Evolutionary conservation across 2,329 filamentous ascomycete species (phyloP).

Genomic region (Setomelanomma holmii): DNA sequence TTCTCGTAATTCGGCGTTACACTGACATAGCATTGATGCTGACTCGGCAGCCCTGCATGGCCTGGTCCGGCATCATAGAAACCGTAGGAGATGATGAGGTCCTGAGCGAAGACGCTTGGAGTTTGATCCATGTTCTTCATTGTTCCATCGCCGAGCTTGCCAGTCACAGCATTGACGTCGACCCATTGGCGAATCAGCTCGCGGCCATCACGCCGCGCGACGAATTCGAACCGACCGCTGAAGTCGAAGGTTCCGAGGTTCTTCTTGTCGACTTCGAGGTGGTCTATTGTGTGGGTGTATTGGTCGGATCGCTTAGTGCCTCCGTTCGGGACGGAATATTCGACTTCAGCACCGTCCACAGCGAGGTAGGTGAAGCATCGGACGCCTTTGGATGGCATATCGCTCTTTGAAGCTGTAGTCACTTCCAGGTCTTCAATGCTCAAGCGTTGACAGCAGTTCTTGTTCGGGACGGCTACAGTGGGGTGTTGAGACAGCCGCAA

Average conservation of each 20-base stretch:
- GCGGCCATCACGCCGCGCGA: conserved; percentile 47
- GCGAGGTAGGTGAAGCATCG: conserved; percentile 43
- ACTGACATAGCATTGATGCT: conserved; percentile 54
- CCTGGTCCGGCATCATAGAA: conserved; percentile 60
- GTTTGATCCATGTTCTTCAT: conserved; percentile 44
- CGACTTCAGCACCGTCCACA: conserved; percentile 51
- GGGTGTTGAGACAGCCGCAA: background rate
- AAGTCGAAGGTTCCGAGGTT: conserved; percentile 55
- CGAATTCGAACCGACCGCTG: conserved; percentile 54
- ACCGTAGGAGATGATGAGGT: conserved; percentile 55
- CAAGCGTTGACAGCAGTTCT: too few relatives aligned
- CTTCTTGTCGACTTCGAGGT: conserved; percentile 56
- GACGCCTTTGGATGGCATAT: conserved; percentile 47
- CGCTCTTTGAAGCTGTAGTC: too few relatives aligned
- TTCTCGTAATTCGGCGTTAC: conserved; percentile 52
- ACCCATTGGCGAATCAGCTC: conserved; percentile 55
- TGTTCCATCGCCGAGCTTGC: conserved; percentile 51
- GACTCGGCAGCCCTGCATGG: conserved; percentile 51
- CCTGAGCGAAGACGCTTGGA: conserved; percentile 36
- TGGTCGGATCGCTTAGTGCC: conserved; percentile 40
- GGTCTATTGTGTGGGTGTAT: conserved; percentile 48
- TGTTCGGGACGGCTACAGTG: too few relatives aligned
- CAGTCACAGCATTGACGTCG: conserved; percentile 57
- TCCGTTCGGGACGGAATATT: conserved; percentile 54
- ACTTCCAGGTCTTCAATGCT: too few relatives aligned